A percentile compares a stretch with the other conserved stretches of the same genome.
phyloP scores from a whole-genome alignment of 1,284 basidiomycete species.

The Cryptococcus depauperatus region DNA sequence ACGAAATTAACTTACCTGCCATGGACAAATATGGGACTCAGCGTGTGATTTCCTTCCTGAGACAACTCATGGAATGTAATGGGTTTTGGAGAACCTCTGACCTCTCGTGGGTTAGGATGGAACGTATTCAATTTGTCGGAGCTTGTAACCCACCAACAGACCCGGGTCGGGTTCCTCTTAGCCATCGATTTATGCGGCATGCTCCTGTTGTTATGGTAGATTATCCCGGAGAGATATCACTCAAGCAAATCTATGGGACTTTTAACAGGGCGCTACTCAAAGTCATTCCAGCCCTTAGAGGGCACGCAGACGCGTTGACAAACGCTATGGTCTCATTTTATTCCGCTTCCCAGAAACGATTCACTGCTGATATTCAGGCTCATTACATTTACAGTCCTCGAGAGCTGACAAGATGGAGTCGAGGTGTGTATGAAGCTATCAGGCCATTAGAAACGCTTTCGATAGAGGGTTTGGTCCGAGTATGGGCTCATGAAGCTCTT shows the following conservation, averaged over 20 bases:
- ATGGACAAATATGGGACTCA: slow-evolving; percentile 98
- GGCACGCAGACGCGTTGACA: slow-evolving; percentile 89
- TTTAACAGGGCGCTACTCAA: slow-evolving; percentile 95
- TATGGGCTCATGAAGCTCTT: slow-evolving; percentile 97
- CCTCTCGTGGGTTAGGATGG: slow-evolving; percentile 94
- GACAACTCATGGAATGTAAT: slow-evolving; percentile 89
- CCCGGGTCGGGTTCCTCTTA: slow-evolving; percentile 96
- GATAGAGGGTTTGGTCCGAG: slow-evolving; percentile 87
- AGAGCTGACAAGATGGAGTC: slow-evolving; percentile 95
- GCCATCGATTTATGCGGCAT: slow-evolving; percentile 93
- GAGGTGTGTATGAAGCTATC: slow-evolving; percentile 96
- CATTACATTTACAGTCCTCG: slow-evolving; percentile 99
- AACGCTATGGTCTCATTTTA: slow-evolving; percentile 98
- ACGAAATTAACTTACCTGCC: slow-evolving; percentile 97
- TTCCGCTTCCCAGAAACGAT: slow-evolving; percentile 82
- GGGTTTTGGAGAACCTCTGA: slow-evolving; percentile 94
- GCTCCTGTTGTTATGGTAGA: slow-evolving; percentile 99
- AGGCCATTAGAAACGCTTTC: slow-evolving; percentile 81
- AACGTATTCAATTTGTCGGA: slow-evolving; percentile 98
- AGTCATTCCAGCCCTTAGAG: slow-evolving; percentile 84
- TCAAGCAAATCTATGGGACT: slow-evolving; percentile 99
- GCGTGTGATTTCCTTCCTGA: slow-evolving; percentile 94
- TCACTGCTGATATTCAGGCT: slow-evolving; percentile 92
- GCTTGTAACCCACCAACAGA: slow-evolving; percentile 99
- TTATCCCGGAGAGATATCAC: slow-evolving; percentile 91